Evolutionary conservation across 805 yeast genomes (phyloP).

Genomic region (Peterozyma toletana): DNA sequence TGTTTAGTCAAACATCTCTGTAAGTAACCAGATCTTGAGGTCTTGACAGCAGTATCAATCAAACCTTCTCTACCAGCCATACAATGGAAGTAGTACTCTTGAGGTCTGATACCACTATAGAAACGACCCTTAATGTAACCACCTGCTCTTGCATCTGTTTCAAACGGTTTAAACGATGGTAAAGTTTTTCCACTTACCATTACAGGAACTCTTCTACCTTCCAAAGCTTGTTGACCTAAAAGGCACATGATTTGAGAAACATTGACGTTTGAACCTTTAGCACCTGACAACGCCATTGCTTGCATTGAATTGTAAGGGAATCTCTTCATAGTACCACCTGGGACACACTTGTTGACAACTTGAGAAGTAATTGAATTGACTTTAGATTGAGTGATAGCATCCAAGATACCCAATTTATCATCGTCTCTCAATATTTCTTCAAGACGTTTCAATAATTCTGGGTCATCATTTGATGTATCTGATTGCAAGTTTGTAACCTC

Average conservation of each 20-base stretch:
- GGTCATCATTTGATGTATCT: constrained; percentile 37
- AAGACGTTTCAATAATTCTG: constrained; percentile 78
- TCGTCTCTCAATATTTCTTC: constrained; percentile 95
- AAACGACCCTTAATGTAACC: constrained; percentile 96
- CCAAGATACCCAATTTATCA: constrained; percentile 84
- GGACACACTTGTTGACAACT: constrained; percentile 91
- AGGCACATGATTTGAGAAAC: constrained; percentile 99
- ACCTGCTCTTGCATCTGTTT: constrained; percentile 97
- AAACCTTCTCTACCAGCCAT: constrained; percentile 99
- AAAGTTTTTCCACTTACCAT: constrained; percentile 98
- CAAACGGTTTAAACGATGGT: constrained; percentile 94
- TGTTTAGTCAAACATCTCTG: constrained; percentile 98
- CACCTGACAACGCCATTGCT: constrained; percentile 98
- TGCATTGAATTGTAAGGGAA: constrained; percentile 98
- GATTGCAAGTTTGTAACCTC: constrained; percentile 84
- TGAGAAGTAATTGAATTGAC: constrained; percentile 90
- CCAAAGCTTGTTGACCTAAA: constrained; percentile 97
- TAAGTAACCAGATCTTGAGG: constrained; percentile 95
- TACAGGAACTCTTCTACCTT: constrained; percentile 98
- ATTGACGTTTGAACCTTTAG: constrained; percentile 97
- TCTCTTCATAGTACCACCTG: constrained; percentile 90
- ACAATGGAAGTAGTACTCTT: constrained; percentile 98
- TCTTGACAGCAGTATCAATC: constrained; percentile 98
- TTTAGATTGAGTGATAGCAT: constrained; percentile 91
- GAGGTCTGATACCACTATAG: constrained; percentile 96